Evolutionary conservation across 73 alveolate species (phyloP), one percentile per base, ranked within the genome.

Genomic region (Paramecium sexaurelia): DNA sequence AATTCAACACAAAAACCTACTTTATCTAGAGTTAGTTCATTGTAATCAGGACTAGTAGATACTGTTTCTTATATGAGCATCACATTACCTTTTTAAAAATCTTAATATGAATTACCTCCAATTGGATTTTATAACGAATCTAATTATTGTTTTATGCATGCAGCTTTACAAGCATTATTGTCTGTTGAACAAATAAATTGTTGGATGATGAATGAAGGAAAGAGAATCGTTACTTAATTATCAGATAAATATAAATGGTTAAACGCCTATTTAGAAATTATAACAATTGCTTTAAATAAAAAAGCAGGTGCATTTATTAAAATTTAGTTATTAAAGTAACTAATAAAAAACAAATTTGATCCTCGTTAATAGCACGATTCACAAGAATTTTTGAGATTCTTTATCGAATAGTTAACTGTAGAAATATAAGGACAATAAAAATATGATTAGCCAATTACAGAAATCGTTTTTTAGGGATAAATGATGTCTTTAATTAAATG

Each of bases 241-340:
- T 39, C 55, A 0, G 90, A 78, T 78, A 78, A 78, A 24, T 39
- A 29, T 20, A 8, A 8, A 3, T 78, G 17, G 32, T 26, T 78
- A 15, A 78, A 39, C 22, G 68, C 75, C 10, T 78, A 78, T 40
- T 26, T 40, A 24, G 90, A 78, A 78, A 40, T 78, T 17, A 22
- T 45, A 2, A 40, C 47, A 19, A 3, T 24, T 8, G 71, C 40
- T 9, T 13, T 19, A 20, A 78, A 45, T 11, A 78, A 78, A 33
- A 78, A 78, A 26, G 61, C 90, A 37, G 90, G 90, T 13, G 90
- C 90, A n/a, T 78, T 78, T 20, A 43, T 78, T 10, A 78, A 78
- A 61, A 40, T 78, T 24, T 24, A 19, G 15, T 41, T 11, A 19
- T 24, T 78, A 40, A 78, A 78, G 17, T 17, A 78, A 39, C 22